Conservation (phyloP, 495 filamentous ascomycete species). For the Parachaetomium inaequale region DNA sequence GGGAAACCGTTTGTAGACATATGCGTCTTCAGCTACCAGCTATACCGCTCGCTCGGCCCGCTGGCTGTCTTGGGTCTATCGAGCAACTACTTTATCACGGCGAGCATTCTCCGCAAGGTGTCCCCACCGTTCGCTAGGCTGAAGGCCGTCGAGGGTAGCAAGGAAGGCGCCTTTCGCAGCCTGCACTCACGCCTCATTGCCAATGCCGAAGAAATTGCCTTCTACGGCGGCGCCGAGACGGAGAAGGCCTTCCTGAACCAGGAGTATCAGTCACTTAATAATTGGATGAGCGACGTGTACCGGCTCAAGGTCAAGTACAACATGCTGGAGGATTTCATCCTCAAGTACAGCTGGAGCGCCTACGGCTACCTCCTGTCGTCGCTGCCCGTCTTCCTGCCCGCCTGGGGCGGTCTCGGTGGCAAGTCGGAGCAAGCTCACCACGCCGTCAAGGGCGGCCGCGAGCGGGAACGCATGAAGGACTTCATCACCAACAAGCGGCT, state of each 20-base stretch:
- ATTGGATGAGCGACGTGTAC: constrained; percentile 96
- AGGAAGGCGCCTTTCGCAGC: constrained; percentile 89
- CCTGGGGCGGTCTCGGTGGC: constrained; percentile 83
- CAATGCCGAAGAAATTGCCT: constrained; percentile 98
- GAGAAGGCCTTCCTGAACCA: constrained; percentile 84
- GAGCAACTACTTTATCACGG: constrained; percentile 88
- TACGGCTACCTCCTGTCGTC: constrained; percentile 94
- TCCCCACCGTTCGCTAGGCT: constrained; percentile 95
- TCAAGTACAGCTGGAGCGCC: constrained; percentile 98
- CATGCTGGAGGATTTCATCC: constrained; percentile 95
- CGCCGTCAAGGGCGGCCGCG: constrained; percentile 52
- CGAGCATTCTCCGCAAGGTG: constrained; percentile 76
- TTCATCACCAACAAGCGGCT: constrained; percentile 99
- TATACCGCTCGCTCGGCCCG: constrained; percentile 87
- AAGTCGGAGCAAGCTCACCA: constrained; percentile 54
- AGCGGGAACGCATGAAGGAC: constrained; percentile 89
- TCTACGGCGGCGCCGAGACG: constrained; percentile 92
- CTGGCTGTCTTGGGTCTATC: constrained; percentile 81
- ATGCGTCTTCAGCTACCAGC: constrained; percentile 94
- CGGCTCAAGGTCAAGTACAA: constrained; percentile 95
- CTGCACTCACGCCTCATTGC: constrained; percentile 88
- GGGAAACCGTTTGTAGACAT: constrained; percentile 96
- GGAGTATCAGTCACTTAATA: constrained; percentile 85
- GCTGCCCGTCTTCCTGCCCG: constrained; percentile 88
- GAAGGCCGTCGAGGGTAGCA: constrained; percentile 88